Base-by-base conservation (phyloP, 2,329 filamentous ascomycete species). In the Aspergillus nomiae region DNA sequence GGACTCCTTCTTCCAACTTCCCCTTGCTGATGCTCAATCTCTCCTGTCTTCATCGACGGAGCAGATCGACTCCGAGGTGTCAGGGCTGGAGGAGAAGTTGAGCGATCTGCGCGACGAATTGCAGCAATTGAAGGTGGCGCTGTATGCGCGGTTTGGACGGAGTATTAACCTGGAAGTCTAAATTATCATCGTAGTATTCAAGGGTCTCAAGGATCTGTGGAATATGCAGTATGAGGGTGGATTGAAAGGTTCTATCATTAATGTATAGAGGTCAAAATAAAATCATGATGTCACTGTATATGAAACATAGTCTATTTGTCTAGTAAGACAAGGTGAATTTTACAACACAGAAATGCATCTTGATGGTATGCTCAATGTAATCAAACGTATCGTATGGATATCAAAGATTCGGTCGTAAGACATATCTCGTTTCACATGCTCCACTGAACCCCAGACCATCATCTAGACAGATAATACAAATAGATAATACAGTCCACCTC, bases 131-230 rank as follows among this genome's bases (percentile, higher is more conserved):
- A 99, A 99, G 84, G 91, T 96, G 63, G 89, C 92, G 65, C 82
- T 99, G 65, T 99, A 99, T 80, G 94, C 93, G 38, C 88, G 96
- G 65, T 99, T 99, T 80, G 95, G 95, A 61, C 89, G 91, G 78
- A 96, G 94, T 77, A 99, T 99, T 84, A 99, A 99, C 80, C 84
- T 98, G 68, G 95, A 99, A 80, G 92, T 30, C 60, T 36, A 36
- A 11, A 19, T 28, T 32, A 19, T 26, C 30, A 12, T 59, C 32
- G 58, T 61, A 59, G 8, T 32, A 61, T 60, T 41, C 21, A 30
- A 12, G 26, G 16, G 24, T 51, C 19, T 61, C 34, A n/a, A 53
- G 14, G 21, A 26, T 28, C 46, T 43, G 36, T 45, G 24, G 7
- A 16, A 7, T 9, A 48, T 16, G 11, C 12, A 14, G 9, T 50